Base-by-base conservation (phyloP, 2,329 filamentous ascomycete genomes). In the Fonsecaea nubica region DNA sequence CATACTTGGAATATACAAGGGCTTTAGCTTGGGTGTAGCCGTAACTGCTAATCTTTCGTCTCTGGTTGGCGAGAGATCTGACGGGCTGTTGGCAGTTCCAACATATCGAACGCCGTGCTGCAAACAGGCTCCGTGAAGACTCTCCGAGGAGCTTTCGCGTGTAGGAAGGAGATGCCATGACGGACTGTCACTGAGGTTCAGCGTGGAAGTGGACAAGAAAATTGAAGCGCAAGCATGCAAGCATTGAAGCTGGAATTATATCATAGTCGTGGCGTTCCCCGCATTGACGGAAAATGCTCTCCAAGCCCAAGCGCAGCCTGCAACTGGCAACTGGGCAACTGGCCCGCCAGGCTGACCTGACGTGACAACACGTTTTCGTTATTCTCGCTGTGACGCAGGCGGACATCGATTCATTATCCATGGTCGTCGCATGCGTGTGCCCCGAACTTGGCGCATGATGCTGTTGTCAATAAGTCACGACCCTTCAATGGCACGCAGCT, bases 1-100 rank as follows among this genome's bases (percentile, higher is more conserved):
- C 82, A 63, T 83, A 80, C 73, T 80, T 79, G 30, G 79, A 78
- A 68, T 83, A 83, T 1, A 83, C 75, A 21, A 84, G 75, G 7
- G 81, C 79, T 72, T 83, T 83, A 2, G 82, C 77, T 69, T 84
- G 82, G 6, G 79, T 82, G 71, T 84, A 83, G 56, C 82, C 82
- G 62, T 83, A 84, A 25, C 79, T 78, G 42, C 81, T 81, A 57
- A 83, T 77, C 65, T 74, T 75, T 62, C 81, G 76, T 64, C 75
- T 75, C 15, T 63, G 58, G 57, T 58, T n/a, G 8, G 48, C 8
- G 18, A 53, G 12, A 25, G 50, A 15, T 13, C 36, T 48, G 36
- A 50, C 8, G 30, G 58, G 13, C 36, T 57, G 54, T 21, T 56
- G 56, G 12, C 38, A 57, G 50, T 53, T 38, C 30, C 55, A 38